These are phyloP conservation scores for Staphylotrichum longicolle DNA, from an alignment of 495 filamentous ascomycete genomes.

Conservation along the genomic window DNA sequence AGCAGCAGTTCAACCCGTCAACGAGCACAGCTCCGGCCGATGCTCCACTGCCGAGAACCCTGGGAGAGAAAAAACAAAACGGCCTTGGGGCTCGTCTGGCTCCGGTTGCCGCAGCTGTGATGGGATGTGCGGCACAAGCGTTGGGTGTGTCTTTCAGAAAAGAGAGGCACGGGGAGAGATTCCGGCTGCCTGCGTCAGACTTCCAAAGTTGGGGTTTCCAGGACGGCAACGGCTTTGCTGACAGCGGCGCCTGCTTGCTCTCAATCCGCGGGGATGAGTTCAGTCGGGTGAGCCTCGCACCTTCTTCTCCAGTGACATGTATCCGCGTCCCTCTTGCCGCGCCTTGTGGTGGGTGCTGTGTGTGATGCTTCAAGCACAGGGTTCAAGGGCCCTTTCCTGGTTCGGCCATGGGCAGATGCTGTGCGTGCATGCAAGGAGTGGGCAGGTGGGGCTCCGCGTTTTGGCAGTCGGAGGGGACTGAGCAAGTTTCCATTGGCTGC, in stretches of 20 bases:
- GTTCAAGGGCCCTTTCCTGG: conserved; percentile 12
- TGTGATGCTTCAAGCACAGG: conserved; percentile 9
- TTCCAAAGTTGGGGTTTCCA: too few species aligned
- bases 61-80: background rate
- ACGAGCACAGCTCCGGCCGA: background rate
- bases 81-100: too few species aligned
- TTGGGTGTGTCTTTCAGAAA: too few species aligned
- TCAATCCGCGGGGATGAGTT: too few species aligned
- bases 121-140: too few species aligned
- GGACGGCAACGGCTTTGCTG: too few species aligned
- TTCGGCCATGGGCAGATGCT: background rate
- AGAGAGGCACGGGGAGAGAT: too few species aligned
- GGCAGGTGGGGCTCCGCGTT: conserved; percentile 43
- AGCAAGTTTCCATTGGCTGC: conserved; percentile 55
- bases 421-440: conserved; percentile 17
- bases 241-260: too few species aligned
- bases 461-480: conserved; percentile 31
- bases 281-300: too few species aligned
- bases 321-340: too few species aligned
- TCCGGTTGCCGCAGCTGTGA: background rate
- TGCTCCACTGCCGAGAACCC: conserved; percentile 2
- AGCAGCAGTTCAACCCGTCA: background rate
- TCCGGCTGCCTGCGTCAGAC: too few species aligned
- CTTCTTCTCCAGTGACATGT: too few species aligned
- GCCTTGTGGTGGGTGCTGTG: background rate